phyloP scores from a whole-genome alignment of 176 grass and related monocot genomes.

The Cocos nucifera region DNA sequence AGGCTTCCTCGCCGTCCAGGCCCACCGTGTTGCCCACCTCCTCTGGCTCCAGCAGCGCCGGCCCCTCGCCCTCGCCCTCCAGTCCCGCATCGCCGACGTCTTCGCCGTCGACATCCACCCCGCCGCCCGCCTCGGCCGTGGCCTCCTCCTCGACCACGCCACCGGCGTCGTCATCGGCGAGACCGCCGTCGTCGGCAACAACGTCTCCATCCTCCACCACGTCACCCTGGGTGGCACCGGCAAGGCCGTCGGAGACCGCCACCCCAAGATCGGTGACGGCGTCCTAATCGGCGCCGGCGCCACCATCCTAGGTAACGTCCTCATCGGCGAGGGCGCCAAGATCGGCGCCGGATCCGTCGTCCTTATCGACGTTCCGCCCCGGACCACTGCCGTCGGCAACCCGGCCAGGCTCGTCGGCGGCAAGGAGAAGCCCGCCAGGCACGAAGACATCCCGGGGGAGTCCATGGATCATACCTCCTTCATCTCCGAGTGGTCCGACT shows the following conservation, averaged over 20 bases:
- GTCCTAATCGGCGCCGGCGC: conserved; percentile 89
- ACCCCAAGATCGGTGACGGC: conserved; percentile 81
- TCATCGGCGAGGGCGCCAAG: conserved; percentile 83
- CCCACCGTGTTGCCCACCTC: conserved; percentile 71
- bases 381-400: conserved; percentile 72
- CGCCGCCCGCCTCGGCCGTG: conserved; percentile 65
- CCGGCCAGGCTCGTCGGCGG: conserved; percentile 64
- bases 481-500: conserved; percentile 83
- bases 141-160: conserved; percentile 83
- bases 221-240: conserved; percentile 89
- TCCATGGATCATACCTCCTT: conserved; percentile 98
- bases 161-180: conserved; percentile 88
- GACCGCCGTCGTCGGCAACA: conserved; percentile 88
- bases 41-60: conserved; percentile 66
- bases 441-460: conserved; percentile 57
- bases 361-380: conserved; percentile 69
- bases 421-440: conserved; percentile 32
- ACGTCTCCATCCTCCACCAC: conserved; percentile 95
- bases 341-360: conserved; percentile 82
- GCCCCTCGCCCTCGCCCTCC: conserved; percentile 70
- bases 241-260: conserved; percentile 79
- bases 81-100: conserved; percentile 84
- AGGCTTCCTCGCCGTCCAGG: conserved; percentile 90
- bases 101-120: conserved; percentile 94
- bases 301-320: conserved; percentile 82